Evolutionary conservation across 2,329 filamentous ascomycete species (phyloP).

Genomic region (Catunica adiposa): DNA sequence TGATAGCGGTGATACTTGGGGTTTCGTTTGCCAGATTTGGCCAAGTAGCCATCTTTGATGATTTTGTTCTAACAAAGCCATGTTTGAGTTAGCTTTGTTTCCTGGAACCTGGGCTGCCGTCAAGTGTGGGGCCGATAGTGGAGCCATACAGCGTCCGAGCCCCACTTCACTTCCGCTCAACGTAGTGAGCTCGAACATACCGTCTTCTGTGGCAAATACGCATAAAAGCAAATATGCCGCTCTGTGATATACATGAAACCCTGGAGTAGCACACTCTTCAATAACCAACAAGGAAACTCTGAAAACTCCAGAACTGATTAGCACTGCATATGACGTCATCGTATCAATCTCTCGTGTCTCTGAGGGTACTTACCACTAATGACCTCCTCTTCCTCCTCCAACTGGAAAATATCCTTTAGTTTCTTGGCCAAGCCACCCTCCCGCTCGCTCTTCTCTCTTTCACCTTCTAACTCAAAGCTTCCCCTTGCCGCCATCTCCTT

Average conservation of each 20-base stretch:
- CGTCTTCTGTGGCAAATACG: constrained; percentile 86
- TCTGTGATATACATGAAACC: constrained; percentile 93
- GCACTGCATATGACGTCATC: not conserved
- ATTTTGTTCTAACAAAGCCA: constrained; percentile 43
- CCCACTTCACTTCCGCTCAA: not conserved
- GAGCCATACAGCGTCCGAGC: not conserved
- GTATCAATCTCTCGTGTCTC: not conserved
- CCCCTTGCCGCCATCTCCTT: constrained; percentile 44
- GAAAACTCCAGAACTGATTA: constrained; percentile 15
- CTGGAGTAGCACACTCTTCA: constrained; percentile 81
- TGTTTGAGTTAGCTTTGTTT: not conserved
- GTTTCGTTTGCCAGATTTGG: constrained; percentile 76
- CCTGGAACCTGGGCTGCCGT: not conserved
- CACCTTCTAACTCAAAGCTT: constrained; percentile 37
- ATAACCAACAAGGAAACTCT: constrained; percentile 87
- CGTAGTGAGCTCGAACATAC: constrained; percentile 32
- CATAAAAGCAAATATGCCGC: constrained; percentile 90
- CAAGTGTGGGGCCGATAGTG: not conserved
- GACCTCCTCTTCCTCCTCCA: constrained; percentile 67
- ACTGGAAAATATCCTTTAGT: constrained; percentile 72
- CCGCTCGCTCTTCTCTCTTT: constrained; percentile 18
- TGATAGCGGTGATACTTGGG: constrained; percentile 80
- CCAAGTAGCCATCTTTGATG: constrained; percentile 74
- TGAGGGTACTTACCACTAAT: constrained; percentile 45
- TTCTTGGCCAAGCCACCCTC: constrained; percentile 41